Percentiles rank a stretch among this genome's conserved stretches.
phyloP scores from a whole-genome alignment of 306 rosid species.

The Cucumis sativus region DNA sequence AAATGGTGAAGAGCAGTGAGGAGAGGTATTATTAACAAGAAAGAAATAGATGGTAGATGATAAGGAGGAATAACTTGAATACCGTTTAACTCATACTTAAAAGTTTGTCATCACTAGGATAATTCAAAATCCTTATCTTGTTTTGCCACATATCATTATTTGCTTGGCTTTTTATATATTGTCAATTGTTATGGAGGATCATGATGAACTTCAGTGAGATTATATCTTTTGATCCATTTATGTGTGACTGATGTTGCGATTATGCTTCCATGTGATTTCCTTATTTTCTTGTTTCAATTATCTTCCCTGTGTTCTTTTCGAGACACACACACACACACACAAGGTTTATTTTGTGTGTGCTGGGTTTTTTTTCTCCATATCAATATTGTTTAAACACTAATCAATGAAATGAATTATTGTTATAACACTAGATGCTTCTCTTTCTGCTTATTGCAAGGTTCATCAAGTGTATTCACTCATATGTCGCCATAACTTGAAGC shows the following conservation, averaged over 20 bases:
- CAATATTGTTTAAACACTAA: not conserved
- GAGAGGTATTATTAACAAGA: not conserved
- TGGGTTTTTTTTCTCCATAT: not conserved
- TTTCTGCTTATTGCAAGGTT: slow-evolving; percentile 31
- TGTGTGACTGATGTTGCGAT: not conserved
- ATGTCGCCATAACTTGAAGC: slow-evolving; percentile 22
- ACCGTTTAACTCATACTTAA: not conserved
- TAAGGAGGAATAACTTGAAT: not conserved
- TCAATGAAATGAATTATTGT: no score
- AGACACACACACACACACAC: no score
- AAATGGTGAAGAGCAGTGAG: not conserved
- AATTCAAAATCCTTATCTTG: not conserved
- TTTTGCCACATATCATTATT: not conserved
- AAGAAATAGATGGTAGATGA: not conserved
- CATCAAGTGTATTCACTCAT: slow-evolving; percentile 48
- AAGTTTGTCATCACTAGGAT: not conserved
- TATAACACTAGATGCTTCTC: not conserved
- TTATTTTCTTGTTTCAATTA: not conserved
- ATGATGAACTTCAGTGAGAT: not conserved
- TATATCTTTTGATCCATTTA: not conserved
- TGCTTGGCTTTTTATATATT: not conserved
- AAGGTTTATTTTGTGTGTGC: no score
- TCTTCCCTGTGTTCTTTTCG: not conserved
- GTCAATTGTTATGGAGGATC: not conserved
- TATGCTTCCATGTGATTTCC: not conserved